Conservation (phyloP, 306 rosid genomes). For the Purshia tridentata region DNA sequence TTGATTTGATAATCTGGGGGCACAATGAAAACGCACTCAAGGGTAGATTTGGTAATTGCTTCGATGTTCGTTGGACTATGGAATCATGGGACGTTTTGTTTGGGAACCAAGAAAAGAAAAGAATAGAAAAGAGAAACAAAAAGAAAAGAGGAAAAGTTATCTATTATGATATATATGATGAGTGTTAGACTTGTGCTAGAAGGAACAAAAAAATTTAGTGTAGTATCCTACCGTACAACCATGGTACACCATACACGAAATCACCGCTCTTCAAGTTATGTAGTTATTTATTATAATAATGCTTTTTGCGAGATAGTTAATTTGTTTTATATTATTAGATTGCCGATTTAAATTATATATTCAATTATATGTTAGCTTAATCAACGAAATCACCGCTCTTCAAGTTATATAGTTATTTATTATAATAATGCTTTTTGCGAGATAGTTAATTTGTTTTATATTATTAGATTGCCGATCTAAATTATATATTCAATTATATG, state of each 20-base stretch:
- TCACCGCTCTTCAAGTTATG: not conserved
- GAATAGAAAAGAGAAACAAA: not conserved
- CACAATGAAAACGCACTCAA: conserved; percentile 47
- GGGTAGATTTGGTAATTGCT: conserved; percentile 34
- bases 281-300: too few species aligned
- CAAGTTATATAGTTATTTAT: too few species aligned
- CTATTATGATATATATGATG: not conserved
- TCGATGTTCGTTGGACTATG: conserved; percentile 14
- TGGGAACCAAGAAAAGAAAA: conserved; percentile 18
- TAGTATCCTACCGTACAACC: conserved; percentile 12
- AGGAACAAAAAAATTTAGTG: not conserved
- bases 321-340: too few species aligned
- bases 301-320: too few species aligned
- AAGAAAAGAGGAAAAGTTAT: not conserved
- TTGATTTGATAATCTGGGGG: conserved; percentile 6
- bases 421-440: too few species aligned
- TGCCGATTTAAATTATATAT: too few species aligned
- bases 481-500: too few species aligned
- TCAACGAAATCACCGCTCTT: not conserved
- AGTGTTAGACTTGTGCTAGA: not conserved
- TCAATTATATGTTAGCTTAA: too few species aligned
- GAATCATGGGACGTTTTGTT: conserved; percentile 42
- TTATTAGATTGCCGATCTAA: too few species aligned
- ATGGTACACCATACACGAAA: not conserved
- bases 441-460: too few species aligned